phyloP scores from a whole-genome alignment of 2,329 filamentous ascomycete species.

The Dactylonectria estremocensis region DNA sequence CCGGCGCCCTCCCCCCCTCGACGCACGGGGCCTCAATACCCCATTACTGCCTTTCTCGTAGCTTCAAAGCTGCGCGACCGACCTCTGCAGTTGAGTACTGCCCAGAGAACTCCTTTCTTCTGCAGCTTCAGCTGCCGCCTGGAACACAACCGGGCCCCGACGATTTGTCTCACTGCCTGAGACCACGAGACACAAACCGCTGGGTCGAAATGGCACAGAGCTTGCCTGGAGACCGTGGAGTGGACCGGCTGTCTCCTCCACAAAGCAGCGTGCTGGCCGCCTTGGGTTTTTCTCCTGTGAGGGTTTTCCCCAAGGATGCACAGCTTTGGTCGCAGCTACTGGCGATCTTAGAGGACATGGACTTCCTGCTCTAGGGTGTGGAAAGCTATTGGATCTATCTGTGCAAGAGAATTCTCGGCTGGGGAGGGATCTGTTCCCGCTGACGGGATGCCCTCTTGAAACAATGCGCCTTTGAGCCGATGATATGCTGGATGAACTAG shows the following conservation, averaged over 20 bases:
- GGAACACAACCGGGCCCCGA: constrained; percentile 16
- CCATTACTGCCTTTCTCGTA: constrained; percentile 2
- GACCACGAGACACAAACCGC: constrained; percentile 4
- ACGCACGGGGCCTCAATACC: constrained; percentile 5
- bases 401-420: constrained; percentile 4
- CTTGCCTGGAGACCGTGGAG: constrained; percentile 30
- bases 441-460: constrained; percentile 1
- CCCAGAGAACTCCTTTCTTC: constrained; percentile 31
- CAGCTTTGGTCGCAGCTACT: constrained; percentile 26
- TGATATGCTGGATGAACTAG: constrained; percentile 5
- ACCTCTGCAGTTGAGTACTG: constrained; percentile 31
- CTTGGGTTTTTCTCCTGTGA: constrained; percentile 29
- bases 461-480: neutral
- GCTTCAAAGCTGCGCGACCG: constrained; percentile 16
- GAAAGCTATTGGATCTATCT: neutral
- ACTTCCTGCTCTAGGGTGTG: constrained; percentile 2
- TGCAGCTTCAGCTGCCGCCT: constrained; percentile 28
- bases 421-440: neutral
- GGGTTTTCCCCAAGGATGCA: constrained; percentile 31
- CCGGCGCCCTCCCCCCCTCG: neutral
- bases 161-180: constrained; percentile 11
- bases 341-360: constrained; percentile 21
- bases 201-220: constrained; percentile 26
- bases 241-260: constrained; percentile 13
- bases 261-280: constrained; percentile 22